Percentiles rank a stretch among this genome's conserved stretches.
These are phyloP conservation scores for Pontederia crassipes DNA, from an alignment of 176 grass and related monocot species.

Conservation along the genomic window DNA sequence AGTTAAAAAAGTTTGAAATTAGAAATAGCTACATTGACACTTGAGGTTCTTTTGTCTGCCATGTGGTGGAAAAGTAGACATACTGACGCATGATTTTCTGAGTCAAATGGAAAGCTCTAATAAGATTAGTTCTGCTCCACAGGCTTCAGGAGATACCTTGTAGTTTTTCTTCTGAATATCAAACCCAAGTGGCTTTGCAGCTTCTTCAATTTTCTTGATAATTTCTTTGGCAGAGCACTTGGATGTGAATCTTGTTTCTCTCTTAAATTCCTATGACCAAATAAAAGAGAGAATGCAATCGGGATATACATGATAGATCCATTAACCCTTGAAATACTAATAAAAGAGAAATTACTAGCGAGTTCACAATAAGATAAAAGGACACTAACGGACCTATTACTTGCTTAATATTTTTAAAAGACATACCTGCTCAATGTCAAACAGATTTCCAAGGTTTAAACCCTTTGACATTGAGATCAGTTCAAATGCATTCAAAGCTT, in stretches of 20 bases:
- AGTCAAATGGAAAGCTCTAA: no score
- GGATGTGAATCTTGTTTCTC: conserved; percentile 89
- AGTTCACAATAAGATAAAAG: background rate
- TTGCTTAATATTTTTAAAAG: no score
- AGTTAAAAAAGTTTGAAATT: background rate
- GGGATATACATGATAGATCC: conserved; percentile 4
- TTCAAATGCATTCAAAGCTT: conserved; percentile 93
- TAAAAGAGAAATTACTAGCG: conserved; percentile 5
- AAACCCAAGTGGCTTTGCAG: conserved; percentile 92
- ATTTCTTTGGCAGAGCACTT: conserved; percentile 77
- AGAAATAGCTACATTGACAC: background rate
- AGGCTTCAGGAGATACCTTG: conserved; percentile 33
- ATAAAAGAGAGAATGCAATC: background rate
- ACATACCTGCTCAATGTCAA: conserved; percentile 55
- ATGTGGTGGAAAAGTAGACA: background rate
- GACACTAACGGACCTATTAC: conserved; percentile 14
- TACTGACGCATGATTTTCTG: no score
- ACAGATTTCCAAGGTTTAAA: conserved; percentile 81
- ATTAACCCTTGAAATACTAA: background rate
- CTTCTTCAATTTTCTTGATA: conserved; percentile 80
- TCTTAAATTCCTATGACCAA: conserved; percentile 58
- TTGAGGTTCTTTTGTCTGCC: background rate
- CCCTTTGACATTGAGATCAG: conserved; percentile 78
- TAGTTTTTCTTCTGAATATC: conserved; percentile 91
- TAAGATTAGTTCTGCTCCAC: no score